phyloP scores from a whole-genome alignment of 768 basidiomycete species.

The Mrakia frigida region DNA sequence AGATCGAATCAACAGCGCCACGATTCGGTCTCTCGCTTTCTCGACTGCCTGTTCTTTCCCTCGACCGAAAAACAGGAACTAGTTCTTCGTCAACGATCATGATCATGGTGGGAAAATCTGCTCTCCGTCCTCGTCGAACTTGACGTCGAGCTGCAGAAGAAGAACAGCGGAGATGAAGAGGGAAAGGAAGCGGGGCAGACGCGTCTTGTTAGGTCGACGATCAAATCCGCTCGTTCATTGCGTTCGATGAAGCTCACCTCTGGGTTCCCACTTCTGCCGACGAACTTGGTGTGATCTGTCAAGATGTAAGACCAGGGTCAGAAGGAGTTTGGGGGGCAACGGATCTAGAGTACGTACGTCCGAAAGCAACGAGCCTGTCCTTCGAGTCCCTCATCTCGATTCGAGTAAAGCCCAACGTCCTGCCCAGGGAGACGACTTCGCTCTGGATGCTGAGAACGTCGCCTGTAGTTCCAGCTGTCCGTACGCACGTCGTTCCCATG shows the following conservation, averaged over 20 bases:
- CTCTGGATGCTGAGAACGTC: slow-evolving; percentile 13
- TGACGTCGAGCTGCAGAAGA: slow-evolving; percentile 18
- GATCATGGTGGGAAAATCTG: neutral
- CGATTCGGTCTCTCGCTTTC: neutral
- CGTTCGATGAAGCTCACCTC: slow-evolving; percentile 12
- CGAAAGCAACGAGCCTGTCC: slow-evolving; percentile 23
- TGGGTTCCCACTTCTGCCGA: slow-evolving; percentile 19
- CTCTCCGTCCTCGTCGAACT: slow-evolving; percentile 25
- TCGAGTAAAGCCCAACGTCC: slow-evolving; percentile 28
- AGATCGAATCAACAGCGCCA: neutral
- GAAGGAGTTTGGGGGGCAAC: neutral
- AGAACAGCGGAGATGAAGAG: neutral
- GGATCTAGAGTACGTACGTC: slow-evolving; percentile 16
- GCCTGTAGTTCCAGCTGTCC: slow-evolving; percentile 21
- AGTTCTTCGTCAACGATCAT: neutral
- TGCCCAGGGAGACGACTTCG: slow-evolving; percentile 18
- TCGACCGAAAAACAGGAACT: neutral
- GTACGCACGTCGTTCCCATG: slow-evolving; percentile 24
- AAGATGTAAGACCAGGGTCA: neutral
- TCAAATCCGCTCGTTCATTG: neutral
- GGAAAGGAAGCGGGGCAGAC: neutral
- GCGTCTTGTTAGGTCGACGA: neutral
- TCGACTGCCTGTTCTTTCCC: neutral
- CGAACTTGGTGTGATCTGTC: slow-evolving; percentile 29
- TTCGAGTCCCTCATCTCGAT: slow-evolving; percentile 20